phyloP scores from a whole-genome alignment of 371 early-diverging fungal genomes.

The Mortierella polycephala region DNA sequence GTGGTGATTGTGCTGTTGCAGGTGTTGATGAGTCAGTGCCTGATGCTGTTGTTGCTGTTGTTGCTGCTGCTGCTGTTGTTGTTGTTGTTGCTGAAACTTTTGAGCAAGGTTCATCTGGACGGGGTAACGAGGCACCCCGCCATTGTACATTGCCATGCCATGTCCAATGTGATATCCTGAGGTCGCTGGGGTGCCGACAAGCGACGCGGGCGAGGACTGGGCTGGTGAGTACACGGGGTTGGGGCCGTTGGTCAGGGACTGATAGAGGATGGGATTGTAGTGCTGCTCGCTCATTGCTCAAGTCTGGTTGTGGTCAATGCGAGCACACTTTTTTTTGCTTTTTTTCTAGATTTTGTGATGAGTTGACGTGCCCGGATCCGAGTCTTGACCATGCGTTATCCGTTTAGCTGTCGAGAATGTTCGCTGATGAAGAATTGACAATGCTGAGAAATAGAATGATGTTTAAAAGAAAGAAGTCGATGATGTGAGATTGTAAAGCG shows the following conservation, averaged over 20 bases:
- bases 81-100: constrained; percentile 55
- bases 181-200: constrained; percentile 56
- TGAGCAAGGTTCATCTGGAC: constrained; percentile 60
- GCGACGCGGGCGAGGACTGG: constrained; percentile 55
- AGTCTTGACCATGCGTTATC: constrained; percentile 46
- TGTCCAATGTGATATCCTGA: constrained; percentile 56
- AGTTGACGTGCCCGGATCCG: constrained; percentile 22
- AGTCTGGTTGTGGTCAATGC: neutral
- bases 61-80: constrained; percentile 50
- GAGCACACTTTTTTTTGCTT: constrained; percentile 35
- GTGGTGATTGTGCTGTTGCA: constrained; percentile 43
- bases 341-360: constrained; percentile 36
- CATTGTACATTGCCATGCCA: constrained; percentile 58
- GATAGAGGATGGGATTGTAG: constrained; percentile 52
- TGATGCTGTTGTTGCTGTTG: constrained; percentile 48
- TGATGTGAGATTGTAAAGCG: neutral
- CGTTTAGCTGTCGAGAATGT: constrained; percentile 5
- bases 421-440: neutral
- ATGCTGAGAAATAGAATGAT: no score
- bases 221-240: constrained; percentile 58
- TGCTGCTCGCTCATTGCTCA: constrained; percentile 52
- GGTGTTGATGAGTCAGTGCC: constrained; percentile 47
- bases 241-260: constrained; percentile 47
- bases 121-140: constrained; percentile 59
- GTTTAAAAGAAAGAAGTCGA: neutral